Evolutionary conservation across 257 asterid genomes (phyloP).

Genomic region (Ligustrum vulgare): DNA sequence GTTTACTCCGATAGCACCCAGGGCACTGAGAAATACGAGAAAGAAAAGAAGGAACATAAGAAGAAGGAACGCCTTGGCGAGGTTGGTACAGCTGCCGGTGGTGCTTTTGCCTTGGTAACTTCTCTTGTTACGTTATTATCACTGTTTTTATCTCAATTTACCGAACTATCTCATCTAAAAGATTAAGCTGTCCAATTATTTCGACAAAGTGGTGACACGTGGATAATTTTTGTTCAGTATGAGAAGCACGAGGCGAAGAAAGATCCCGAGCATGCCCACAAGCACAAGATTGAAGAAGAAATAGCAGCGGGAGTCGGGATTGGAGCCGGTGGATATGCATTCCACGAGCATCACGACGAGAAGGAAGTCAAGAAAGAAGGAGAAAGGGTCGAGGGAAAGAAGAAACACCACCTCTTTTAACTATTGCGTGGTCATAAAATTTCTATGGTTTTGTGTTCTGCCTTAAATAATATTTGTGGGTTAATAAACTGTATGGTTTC

Average conservation of each 20-base stretch:
- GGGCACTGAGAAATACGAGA: constrained; percentile 32
- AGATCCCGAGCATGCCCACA: constrained; percentile 60
- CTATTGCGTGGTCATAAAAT: not conserved
- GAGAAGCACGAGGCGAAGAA: constrained; percentile 72
- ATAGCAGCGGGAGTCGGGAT: constrained; percentile 49
- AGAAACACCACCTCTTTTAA: constrained; percentile 54
- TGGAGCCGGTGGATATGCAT: constrained; percentile 62
- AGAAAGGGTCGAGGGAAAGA: constrained; percentile 50
- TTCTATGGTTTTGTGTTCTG: not conserved
- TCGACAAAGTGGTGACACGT: too few relatives aligned
- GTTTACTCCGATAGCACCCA: constrained; percentile 36
- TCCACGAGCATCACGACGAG: constrained; percentile 79
- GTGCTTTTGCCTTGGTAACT: constrained; percentile 64
- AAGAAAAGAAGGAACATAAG: constrained; percentile 59
- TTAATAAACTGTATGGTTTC: not conserved
- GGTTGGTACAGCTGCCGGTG: constrained; percentile 51
- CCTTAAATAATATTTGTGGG: not conserved
- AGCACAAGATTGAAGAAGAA: constrained; percentile 63
- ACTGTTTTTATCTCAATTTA: too few relatives aligned
- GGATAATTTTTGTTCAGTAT: constrained; percentile 33
- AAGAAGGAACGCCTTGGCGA: constrained; percentile 54
- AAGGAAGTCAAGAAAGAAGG: constrained; percentile 53
- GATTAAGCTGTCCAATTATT: too few relatives aligned
- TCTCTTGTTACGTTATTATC: not conserved
- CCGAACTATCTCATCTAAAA: too few relatives aligned